A percentile compares a stretch with the other conserved stretches of the same genome.
Conservation (phyloP, 2,329 filamentous ascomycete genomes). For the Domatiomyces catenatus region DNA sequence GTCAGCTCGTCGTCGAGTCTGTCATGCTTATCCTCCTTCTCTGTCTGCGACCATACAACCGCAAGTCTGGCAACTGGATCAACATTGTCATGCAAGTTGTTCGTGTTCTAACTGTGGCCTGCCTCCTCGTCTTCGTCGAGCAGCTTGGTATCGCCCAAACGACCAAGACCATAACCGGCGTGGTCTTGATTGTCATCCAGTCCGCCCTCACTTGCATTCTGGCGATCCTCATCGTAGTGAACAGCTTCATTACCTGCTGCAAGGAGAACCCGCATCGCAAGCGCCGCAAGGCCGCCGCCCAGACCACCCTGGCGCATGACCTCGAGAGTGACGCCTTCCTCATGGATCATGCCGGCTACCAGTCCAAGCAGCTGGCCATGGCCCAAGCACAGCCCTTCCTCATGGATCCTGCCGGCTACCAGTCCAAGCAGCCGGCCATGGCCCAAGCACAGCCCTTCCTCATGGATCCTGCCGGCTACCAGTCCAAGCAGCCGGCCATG, state of each 20-base stretch:
- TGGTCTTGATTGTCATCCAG: conserved; percentile 88
- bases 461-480: conserved; percentile 38
- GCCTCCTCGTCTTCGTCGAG: conserved; percentile 85
- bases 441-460: no score
- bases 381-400: no score
- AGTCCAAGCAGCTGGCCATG: conserved; percentile 2
- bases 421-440: conserved; percentile 2
- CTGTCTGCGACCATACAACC: conserved; percentile 74
- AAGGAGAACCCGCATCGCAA: conserved; percentile 81
- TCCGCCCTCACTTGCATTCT: conserved; percentile 66
- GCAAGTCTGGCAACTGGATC: conserved; percentile 77
- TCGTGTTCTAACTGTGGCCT: conserved; percentile 72
- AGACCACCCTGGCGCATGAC: conserved; percentile 82
- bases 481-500: conserved; percentile 2
- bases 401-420: conserved; percentile 38
- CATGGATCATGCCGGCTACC: conserved; percentile 38
- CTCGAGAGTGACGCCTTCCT: conserved; percentile 46
- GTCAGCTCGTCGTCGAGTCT: conserved; percentile 66
- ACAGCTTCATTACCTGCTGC: conserved; percentile 68
- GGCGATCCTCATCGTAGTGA: conserved; percentile 76
- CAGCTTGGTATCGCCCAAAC: conserved; percentile 80
- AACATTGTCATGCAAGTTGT: conserved; percentile 85
- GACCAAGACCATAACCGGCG: conserved; percentile 82
- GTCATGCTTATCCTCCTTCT: conserved; percentile 64
- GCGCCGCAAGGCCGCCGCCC: conserved; percentile 76